Evolutionary conservation across 805 yeast genomes (phyloP), one percentile per base, ranked within the genome.

Genomic region (Schwanniomyces pseudopolymorphus): DNA sequence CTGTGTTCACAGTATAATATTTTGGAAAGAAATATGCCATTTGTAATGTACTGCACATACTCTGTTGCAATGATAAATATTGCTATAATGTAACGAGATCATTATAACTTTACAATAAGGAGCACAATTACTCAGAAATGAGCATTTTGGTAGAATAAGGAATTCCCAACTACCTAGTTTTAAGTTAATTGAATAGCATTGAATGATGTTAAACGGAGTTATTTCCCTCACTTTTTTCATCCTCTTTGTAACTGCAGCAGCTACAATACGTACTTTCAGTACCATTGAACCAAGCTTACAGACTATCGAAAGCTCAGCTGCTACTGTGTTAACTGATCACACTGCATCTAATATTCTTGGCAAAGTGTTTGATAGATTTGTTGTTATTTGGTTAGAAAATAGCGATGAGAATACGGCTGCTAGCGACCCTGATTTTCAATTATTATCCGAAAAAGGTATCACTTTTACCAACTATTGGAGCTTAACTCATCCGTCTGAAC

Each of bases 401-500:
- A 78, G 80, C 44, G 74, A 76, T 64, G 77, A 60, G 60, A 76
- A 73, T 54, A 78, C 77, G 54, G 82, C 81, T 39, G 69, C 67
- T 38, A 71, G 66, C 53, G 69, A 77, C 56, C 60, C 67, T 7
- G 76, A 74, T 44, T 60, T 78, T 54, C 62, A 65, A 57, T 64
- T 66, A 57, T 64, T 78, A 44, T 73, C 75, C 22, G 46, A 64
- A 53, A 57, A 72, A 46, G 83, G 81, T 59, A 65, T 76, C 45
- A 59, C 65, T 38, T 64, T 78, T 54, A 67, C 64, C 61, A 78
- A 78, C 70, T 77, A 78, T 69, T 77, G 78, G 71, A 74, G 76
- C 33, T 55, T 77, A 28, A 73, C 80, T 44, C 79, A 75, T 57
- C 80, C 81, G 47, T 77, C 82, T 5, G 77, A 78, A 67, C 80